These are phyloP conservation scores for Mycena sanguinolenta DNA, from an alignment of 768 basidiomycete species.

Conservation along the genomic window DNA sequence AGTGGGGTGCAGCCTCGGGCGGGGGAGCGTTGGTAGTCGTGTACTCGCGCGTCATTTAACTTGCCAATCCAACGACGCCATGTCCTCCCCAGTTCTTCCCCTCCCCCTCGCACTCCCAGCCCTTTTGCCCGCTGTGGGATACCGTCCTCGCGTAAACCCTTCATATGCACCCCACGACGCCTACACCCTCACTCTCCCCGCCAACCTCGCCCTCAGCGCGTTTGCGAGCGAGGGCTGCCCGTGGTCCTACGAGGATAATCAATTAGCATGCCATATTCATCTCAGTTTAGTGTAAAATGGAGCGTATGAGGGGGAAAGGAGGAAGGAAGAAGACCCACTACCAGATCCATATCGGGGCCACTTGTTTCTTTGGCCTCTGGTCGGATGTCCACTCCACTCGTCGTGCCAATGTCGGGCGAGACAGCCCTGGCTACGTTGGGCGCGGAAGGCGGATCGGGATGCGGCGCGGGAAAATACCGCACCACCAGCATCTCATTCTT, in stretches of 20 bases:
- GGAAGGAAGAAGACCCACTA: neutral
- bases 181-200: constrained; percentile 2
- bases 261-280: neutral
- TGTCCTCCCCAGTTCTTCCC: too few species aligned
- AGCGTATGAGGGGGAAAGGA: neutral
- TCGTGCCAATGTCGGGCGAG: neutral
- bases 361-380: too few species aligned
- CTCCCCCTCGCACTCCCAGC: too few species aligned
- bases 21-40: too few species aligned
- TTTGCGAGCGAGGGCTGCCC: constrained; percentile 6
- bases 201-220: neutral
- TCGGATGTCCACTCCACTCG: neutral
- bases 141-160: too few species aligned
- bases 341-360: neutral
- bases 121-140: too few species aligned
- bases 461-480: constrained; percentile 3
- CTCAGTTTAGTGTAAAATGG: too few species aligned
- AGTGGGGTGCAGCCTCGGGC: too few species aligned
- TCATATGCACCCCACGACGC: too few species aligned
- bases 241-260: neutral
- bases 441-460: neutral
- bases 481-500: neutral
- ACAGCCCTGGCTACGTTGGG: neutral
- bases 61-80: too few species aligned
- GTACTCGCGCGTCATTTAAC: too few species aligned